These are phyloP conservation scores for Nepenthes alata DNA, from an alignment of 179 eudicot genomes.

Conservation along the genomic window DNA sequence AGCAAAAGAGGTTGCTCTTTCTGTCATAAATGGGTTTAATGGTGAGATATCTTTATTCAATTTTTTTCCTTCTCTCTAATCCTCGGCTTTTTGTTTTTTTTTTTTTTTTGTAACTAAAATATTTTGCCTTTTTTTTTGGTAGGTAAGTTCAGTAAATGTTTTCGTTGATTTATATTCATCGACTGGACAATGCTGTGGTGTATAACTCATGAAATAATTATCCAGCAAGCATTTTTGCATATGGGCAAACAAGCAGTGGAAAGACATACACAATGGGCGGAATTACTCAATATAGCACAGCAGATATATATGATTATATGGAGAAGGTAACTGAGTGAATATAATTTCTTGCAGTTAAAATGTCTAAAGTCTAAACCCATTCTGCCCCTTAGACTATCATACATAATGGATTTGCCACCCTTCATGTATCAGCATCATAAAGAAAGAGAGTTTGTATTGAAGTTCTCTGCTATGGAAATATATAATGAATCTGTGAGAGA, in stretches of 20 bases:
- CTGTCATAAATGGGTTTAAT: constrained; percentile 56
- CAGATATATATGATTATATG: constrained; percentile 52
- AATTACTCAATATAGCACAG: constrained; percentile 43
- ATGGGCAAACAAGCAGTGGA: constrained; percentile 90
- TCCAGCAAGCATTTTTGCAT: constrained; percentile 71
- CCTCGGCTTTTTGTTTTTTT: too few species aligned
- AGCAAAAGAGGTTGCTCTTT: constrained; percentile 54
- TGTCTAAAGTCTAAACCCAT: neutral
- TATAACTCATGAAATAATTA: neutral
- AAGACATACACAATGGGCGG: constrained; percentile 80
- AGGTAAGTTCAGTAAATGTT: neutral
- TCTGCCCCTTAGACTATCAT: neutral
- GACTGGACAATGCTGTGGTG: neutral
- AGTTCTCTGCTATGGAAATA: constrained; percentile 83
- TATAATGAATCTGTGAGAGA: constrained; percentile 82
- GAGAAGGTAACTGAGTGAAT: constrained; percentile 22
- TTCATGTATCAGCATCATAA: constrained; percentile 26
- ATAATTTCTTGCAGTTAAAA: neutral
- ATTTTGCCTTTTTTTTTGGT: too few species aligned
- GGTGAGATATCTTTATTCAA: constrained; percentile 27
- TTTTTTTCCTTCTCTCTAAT: too few species aligned
- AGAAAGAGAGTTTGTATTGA: constrained; percentile 63
- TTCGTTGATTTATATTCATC: neutral
- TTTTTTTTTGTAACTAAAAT: too few species aligned
- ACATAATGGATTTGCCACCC: neutral